These are phyloP conservation scores for Orbilia quercus DNA, from an alignment of 2,329 filamentous ascomycete species.

Conservation along the genomic window DNA sequence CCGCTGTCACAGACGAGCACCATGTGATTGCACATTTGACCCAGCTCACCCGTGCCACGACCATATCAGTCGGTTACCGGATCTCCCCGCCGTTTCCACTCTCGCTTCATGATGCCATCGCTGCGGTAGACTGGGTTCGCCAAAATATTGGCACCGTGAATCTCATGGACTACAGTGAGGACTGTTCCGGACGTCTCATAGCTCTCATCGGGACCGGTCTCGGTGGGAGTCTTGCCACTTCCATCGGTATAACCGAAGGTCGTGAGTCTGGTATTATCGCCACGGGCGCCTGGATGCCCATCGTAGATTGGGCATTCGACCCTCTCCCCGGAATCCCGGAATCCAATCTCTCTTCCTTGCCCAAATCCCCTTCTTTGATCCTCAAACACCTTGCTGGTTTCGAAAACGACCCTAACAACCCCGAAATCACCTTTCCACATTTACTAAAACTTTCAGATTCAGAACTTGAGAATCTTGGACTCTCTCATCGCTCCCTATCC, in stretches of 20 bases:
- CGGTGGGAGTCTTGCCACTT: slow-evolving; percentile 39
- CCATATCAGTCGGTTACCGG: slow-evolving; percentile 46
- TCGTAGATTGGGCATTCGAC: slow-evolving; percentile 53
- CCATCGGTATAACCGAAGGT: slow-evolving; percentile 48
- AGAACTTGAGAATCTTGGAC: not conserved
- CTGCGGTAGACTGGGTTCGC: slow-evolving; percentile 50
- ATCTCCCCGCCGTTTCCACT: slow-evolving; percentile 41
- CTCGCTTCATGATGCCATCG: slow-evolving; percentile 44
- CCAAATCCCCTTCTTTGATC: slow-evolving; percentile 20
- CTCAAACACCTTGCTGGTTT: not conserved
- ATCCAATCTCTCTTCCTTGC: slow-evolving; percentile 34
- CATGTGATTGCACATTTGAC: slow-evolving; percentile 28
- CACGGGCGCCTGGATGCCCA: slow-evolving; percentile 29
- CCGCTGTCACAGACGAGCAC: slow-evolving; percentile 27
- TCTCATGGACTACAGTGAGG: slow-evolving; percentile 21
- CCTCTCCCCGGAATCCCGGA: slow-evolving; percentile 48
- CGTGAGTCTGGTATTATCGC: slow-evolving; percentile 48
- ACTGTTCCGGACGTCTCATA: slow-evolving; percentile 31
- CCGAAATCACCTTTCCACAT: not conserved
- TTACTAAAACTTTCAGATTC: not conserved
- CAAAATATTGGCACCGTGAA: slow-evolving; percentile 17
- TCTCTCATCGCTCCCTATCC: slow-evolving; percentile 10
- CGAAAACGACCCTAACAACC: not conserved
- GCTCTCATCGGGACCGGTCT: slow-evolving; percentile 42
- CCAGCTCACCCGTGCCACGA: slow-evolving; percentile 23